Base-by-base conservation (phyloP, 768 basidiomycete species). In the Lepiota venenata region DNA sequence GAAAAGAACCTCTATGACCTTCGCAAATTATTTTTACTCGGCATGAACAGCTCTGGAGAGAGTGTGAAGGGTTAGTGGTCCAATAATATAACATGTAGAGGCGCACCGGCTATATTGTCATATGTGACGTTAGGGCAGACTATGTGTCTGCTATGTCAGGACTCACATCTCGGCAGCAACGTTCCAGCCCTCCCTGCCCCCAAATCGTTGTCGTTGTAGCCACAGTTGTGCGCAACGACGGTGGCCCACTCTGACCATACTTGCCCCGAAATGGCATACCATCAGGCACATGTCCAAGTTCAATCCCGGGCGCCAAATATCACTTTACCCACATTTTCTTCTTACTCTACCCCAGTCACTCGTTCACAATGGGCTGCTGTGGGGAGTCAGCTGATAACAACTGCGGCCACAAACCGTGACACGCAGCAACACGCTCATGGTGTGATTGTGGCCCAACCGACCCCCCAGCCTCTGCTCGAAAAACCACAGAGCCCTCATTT, bases 311-410 rank as follows among this genome's bases (percentile, higher is more conserved):
- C 40, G 32, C 45, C 20, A 29, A 35, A 45, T 32, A n/a, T 53
- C 12, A 29, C 48, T 20, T 41, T 27, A 52, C 47, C 42, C 56
- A 27, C 51, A 50, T 42, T 40, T 35, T 45, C 37, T 40, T 54
- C 57, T 41, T 36, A 21, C 32, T 38, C 39, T 47, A 27, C 39
- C 48, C 29, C 40, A 37, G 45, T 61, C n/a, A 35, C 29, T 47
- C 20, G n/a, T 58, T 57, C 60, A 70, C 60, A 60, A 87, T 86
- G 84, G 76, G 81, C 58, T 89, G 88, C 62, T 91, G 88, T 64
- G 85, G 85, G n/a, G 76, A 79, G 45, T 59, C 77, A 8, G 63
- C 58, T 29, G 62, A 64, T 25, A 25, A 25, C 35, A 58, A 61
- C 38, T 52, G 57, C 74, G 75, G 66, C 66, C 59, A 54, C 46